Base-by-base conservation (phyloP, 2,329 filamentous ascomycete species). In the Penicillium sp. region DNA sequence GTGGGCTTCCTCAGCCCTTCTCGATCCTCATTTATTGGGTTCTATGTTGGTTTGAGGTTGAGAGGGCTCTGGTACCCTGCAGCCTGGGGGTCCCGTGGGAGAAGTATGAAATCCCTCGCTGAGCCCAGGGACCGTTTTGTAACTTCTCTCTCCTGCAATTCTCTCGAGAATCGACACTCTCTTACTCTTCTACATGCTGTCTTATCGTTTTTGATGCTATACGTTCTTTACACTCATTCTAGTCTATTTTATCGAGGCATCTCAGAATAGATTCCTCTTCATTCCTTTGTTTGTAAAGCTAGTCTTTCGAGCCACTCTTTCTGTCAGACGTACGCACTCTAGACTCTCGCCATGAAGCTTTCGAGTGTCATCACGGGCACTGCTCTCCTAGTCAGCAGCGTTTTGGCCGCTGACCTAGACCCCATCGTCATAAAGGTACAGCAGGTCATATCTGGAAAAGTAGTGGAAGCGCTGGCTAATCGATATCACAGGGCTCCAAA, bases 401-500 rank as follows among this genome's bases (percentile, higher is more conserved):
- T 76, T 63, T 71, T 78, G 49, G 85, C 86, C 50, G 85, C 86
- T 58, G 84, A 85, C 64, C 78, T 89, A 52, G 85, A 83, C 64
- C 78, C 83, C 8, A 84, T 85, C 63, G 76, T 84, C 58, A 83
- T 84, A 84, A 92, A 68, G 65, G 66, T 66, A 58, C 7, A 49
- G 19, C 29, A 38, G 21, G 15, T 15, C 21, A 4, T 15, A 46
- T n/a, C 29, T 9, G 17, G 26, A 17, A 19, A 29, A 7, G 11
- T 11, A 3, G 9, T 45, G 31, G 5, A 6, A 11, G n/a, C 29
- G 21, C 26, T 47, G n/a, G 4, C 49, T 55, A 17, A 64, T 21
- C 41, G 26, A 3, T 19, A 21, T 7, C 29, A 6, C 19, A 92
- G 85, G 89, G 91, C 66, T 86, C 86, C 73, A 92, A 94, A 79